phyloP scores from a whole-genome alignment of 441 rosid genomes.

The Erodium moschatum region DNA sequence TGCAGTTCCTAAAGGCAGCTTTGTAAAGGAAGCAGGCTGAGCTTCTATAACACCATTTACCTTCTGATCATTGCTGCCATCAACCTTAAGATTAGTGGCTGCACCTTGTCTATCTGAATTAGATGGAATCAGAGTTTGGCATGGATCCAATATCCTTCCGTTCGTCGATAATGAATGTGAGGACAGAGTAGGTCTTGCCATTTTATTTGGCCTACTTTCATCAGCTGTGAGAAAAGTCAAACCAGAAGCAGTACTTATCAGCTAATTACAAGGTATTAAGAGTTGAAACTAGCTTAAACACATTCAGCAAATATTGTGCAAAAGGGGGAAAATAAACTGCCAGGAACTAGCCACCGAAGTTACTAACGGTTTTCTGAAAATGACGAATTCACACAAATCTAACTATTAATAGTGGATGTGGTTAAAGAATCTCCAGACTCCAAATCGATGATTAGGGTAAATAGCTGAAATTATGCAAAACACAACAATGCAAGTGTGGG shows the following conservation, averaged over 20 bases:
- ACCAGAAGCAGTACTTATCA: constrained; percentile 13
- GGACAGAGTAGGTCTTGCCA: constrained; percentile 24
- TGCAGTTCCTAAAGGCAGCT: constrained; percentile 20
- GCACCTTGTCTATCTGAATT: constrained; percentile 19
- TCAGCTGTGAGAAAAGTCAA: constrained; percentile 28
- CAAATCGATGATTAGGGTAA: neutral
- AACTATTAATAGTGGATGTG: neutral
- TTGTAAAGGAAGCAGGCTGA: constrained; percentile 22
- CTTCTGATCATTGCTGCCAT: constrained; percentile 25
- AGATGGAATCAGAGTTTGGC: constrained; percentile 20
- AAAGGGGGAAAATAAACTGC: neutral
- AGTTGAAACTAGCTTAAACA: constrained; percentile 3
- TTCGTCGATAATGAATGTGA: constrained; percentile 23
- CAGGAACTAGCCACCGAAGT: neutral
- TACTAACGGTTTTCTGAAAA: neutral
- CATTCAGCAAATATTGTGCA: neutral
- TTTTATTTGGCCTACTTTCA: constrained; percentile 30
- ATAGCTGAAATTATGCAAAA: neutral
- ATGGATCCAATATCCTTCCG: constrained; percentile 30
- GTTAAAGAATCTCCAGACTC: neutral
- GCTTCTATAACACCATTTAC: constrained; percentile 30
- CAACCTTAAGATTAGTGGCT: constrained; percentile 20
- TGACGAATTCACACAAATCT: constrained; percentile 2
- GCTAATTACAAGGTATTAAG: neutral
- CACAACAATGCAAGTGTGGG: neutral